Base-by-base conservation (phyloP, 192 early-diverging fungal genomes). In the Lobosporangium transversale region DNA sequence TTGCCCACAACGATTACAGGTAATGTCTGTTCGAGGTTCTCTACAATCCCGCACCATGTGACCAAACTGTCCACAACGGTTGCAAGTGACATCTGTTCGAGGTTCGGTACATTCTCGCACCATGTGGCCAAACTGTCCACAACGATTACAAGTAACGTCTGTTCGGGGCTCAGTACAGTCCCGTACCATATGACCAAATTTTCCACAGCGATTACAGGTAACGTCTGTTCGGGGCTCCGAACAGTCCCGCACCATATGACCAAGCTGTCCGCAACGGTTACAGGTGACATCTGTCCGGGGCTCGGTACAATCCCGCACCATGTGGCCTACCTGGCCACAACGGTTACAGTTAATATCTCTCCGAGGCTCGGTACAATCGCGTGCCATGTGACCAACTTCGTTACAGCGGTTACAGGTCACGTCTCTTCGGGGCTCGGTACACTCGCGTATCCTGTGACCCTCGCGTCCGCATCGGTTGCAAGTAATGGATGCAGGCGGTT, bases 21-120 rank as follows among this genome's bases (percentile, higher is more conserved):
- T 33, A 1, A 54, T 23, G 4, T 54, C 57, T 0, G 29, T 32
- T 18, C 50, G 48, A 17, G 68, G 53, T 15, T 78, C 56, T 11
- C 4, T 9, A 66, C 84, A 87, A 55, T 85, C 78, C 30, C 79
- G 61, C n/a, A 66, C 58, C 44, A 70, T 70, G 45, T 88, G 87
- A 32, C 87, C 87, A 42, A 26, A 1, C 30, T 66, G 50, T 0
- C 37, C 26, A 6, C 64, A 63, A 12, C 63, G 58, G 62, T 60
- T 60, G 51, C 70, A 75, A 9, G 51, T 60, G 0, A 73, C 40
- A 5, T 73, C 70, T 0, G 48, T 66, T 31, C 65, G 45, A 8
- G 54, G 60, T 50, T 80, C 29, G n/a, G 76, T 64, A 66, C 87
- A 88, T 1, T 82, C 40, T 14, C 73, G 54, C 29, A 58, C 40